Evolutionary conservation across 441 rosid genomes (phyloP).

Genomic region (Heliophila coronopifolia): DNA sequence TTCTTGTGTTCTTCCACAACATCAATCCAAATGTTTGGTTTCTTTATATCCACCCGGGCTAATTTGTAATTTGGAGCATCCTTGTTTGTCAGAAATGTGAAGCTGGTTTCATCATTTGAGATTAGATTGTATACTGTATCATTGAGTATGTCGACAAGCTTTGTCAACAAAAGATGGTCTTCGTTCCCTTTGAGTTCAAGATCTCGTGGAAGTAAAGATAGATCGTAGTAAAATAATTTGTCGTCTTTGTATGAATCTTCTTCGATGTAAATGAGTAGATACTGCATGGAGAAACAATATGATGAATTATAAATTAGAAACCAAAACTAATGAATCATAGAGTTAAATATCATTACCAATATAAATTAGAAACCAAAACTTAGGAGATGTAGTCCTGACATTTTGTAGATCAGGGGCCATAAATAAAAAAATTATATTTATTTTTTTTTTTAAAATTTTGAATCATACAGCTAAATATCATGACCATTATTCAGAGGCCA

Average conservation of each 20-base stretch:
- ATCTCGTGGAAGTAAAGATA: slow-evolving; percentile 61
- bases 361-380: too few relatives aligned
- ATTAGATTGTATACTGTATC: slow-evolving; percentile 56
- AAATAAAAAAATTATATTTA: too few relatives aligned
- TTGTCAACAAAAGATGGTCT: slow-evolving; percentile 57
- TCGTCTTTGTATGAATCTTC: slow-evolving; percentile 85
- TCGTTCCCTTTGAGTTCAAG: slow-evolving; percentile 55
- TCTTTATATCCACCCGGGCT: slow-evolving; percentile 70
- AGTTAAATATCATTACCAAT: too few relatives aligned
- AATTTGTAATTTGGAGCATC: slow-evolving; percentile 83
- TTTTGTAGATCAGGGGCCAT: too few relatives aligned
- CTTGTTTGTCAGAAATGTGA: slow-evolving; percentile 79
- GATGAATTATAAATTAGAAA: not conserved
- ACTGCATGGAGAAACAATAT: slow-evolving; percentile 45
- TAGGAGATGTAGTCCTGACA: too few relatives aligned
- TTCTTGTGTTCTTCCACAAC: slow-evolving; percentile 68
- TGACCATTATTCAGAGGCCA: too few relatives aligned
- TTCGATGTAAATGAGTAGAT: slow-evolving; percentile 45
- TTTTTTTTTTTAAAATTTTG: too few relatives aligned
- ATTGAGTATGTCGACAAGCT: slow-evolving; percentile 63
- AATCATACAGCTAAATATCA: too few relatives aligned
- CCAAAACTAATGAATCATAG: not conserved
- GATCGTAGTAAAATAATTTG: slow-evolving; percentile 74
- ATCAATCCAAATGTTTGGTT: slow-evolving; percentile 68
- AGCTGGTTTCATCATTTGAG: slow-evolving; percentile 73